A percentile compares a stretch with the other conserved stretches of the same genome.
Conservation (phyloP, 176 grass and related monocot genomes). For the Poa annua region DNA sequence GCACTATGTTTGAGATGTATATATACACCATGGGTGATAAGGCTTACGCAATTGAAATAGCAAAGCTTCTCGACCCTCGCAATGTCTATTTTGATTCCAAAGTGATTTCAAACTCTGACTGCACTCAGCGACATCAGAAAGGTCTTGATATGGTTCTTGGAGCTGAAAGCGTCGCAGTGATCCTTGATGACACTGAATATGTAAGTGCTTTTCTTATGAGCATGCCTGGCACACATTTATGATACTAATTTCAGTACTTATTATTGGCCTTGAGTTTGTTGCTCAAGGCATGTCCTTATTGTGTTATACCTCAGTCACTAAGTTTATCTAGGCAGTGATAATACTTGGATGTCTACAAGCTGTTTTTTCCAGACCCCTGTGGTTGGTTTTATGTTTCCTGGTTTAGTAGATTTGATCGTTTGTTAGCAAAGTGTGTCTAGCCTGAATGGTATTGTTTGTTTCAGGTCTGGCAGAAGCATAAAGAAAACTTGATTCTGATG, state of each 20-base stretch:
- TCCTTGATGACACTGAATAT: constrained; percentile 92
- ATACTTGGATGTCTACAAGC: not conserved
- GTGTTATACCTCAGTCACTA: constrained; percentile 3
- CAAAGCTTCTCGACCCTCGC: constrained; percentile 83
- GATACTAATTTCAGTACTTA: constrained; percentile 19
- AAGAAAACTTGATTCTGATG: constrained; percentile 93
- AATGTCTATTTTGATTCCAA: constrained; percentile 86
- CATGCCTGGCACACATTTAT: constrained; percentile 16
- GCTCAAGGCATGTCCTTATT: not conserved
- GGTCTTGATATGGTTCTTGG: constrained; percentile 95
- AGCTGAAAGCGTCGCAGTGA: constrained; percentile 79
- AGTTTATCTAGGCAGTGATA: not conserved
- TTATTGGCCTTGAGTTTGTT: constrained; percentile 17
- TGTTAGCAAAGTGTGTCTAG: constrained; percentile 19
- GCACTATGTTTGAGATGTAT: constrained; percentile 85
- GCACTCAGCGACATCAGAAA: constrained; percentile 86
- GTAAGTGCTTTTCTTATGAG: constrained; percentile 59
- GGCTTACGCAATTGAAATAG: constrained; percentile 90
- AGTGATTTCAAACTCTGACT: constrained; percentile 88
- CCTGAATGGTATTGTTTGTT: constrained; percentile 4
- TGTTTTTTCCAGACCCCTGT: not conserved
- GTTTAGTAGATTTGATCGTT: constrained; percentile 19
- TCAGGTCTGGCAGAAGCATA: constrained; percentile 95
- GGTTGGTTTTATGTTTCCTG: constrained; percentile 21
- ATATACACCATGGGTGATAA: constrained; percentile 96